Base-by-base conservation (phyloP, 1,284 basidiomycete species). In the Termitomyces sp. region DNA sequence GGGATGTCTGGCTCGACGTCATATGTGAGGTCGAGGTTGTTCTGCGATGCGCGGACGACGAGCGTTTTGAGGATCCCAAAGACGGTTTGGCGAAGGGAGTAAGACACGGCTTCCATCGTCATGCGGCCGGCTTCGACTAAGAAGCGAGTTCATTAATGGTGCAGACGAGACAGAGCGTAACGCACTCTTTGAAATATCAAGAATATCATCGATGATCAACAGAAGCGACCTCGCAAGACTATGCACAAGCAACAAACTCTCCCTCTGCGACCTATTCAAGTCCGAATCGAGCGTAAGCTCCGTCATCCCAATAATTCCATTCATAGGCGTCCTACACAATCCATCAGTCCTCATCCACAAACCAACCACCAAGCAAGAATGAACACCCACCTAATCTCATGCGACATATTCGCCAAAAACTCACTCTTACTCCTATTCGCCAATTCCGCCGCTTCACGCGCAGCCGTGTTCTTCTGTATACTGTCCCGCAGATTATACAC, bases 221-320 rank as follows among this genome's bases (percentile, higher is more conserved):
- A 99, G 77, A 63, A 99, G 75, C 28, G 94, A 96, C 58, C 92
- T 83, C 0, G 97, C 97, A 68, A 99, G 78, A 62, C 90, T 94
- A 67, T 98, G 95, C 3, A 99, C 97, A 39, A 98, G 86, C 64
- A 98, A 81, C 71, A 99, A 78, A 70, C 95, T 98, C 76, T 99
- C 97, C 57, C 96, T 79, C 71, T 95, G 93, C 43, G 87, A 89
- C 61, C 92, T 74, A 60, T 92, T 93, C 55, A 96, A 72, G 66
- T 95, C 92, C 52, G 90, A 91, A 70, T 99, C 96, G 45, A 99
- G 83, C 15, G 96, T 98, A 62, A 99, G 77, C 72, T 98, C 95
- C 48, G 97, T 99, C 94, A 99, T 97, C 17, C 94, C 96, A 63
- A 99, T 99, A 73, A 99, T 99, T 67, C 96, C 94, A 69, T 98